phyloP scores from a whole-genome alignment of 495 filamentous ascomycete genomes.

The Neurospora sp. region DNA sequence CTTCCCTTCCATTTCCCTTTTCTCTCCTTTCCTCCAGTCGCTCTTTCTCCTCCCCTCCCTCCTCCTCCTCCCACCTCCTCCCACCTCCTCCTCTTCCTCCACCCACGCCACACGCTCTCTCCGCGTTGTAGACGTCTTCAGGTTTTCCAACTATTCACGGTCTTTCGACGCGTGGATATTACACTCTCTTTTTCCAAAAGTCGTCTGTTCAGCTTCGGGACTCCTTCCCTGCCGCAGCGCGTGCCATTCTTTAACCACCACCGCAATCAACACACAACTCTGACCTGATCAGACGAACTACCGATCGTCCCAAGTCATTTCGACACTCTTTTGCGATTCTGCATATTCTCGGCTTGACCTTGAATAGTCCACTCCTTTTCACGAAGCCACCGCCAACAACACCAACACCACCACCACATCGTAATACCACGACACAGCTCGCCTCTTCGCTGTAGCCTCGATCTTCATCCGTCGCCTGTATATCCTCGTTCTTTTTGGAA shows the following conservation, averaged over 20 bases:
- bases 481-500: not conserved
- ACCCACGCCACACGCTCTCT: conserved; percentile 2
- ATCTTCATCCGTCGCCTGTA: not conserved
- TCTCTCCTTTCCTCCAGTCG: conserved; percentile 8
- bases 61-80: not conserved
- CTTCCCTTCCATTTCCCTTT: conserved; percentile 7
- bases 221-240: conserved; percentile 37
- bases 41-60: not conserved
- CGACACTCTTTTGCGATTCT: conserved; percentile 16
- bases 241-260: conserved; percentile 33
- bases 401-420: not conserved
- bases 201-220: conserved; percentile 11
- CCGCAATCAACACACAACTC: not conserved
- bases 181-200: conserved; percentile 19
- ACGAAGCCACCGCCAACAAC: not conserved
- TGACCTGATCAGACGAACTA: conserved; percentile 10
- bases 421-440: not conserved
- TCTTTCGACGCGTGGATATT: conserved; percentile 26
- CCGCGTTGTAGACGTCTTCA: conserved; percentile 13
- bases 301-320: not conserved
- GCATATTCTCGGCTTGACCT: conserved; percentile 4
- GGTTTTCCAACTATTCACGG: conserved; percentile 15
- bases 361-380: conserved; percentile 4
- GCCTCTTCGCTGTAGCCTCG: not conserved
- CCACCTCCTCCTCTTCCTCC: conserved; percentile 1